These are phyloP conservation scores for Glaciozyma antarctica DNA, from an alignment of 768 basidiomycete species.

Conservation along the genomic window DNA sequence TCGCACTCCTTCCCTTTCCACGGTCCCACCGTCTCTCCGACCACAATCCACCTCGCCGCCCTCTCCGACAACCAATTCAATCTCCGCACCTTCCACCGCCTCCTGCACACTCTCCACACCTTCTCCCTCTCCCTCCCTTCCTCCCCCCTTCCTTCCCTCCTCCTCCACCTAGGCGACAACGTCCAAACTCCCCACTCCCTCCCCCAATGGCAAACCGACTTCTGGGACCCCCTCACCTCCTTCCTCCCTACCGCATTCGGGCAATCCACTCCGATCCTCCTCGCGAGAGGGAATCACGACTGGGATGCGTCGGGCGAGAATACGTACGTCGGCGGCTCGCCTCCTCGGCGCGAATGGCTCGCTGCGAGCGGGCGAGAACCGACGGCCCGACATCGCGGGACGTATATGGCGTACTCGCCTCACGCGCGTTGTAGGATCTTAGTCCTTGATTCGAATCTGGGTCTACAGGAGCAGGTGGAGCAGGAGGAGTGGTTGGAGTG, in stretches of 20 bases:
- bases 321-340: constrained; percentile 8
- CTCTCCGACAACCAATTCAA: constrained; percentile 33
- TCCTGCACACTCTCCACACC: constrained; percentile 17
- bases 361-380: not conserved
- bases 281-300: constrained; percentile 31
- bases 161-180: constrained; percentile 29
- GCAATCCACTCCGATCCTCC: constrained; percentile 14
- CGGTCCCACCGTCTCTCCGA: not conserved
- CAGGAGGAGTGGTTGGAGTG: constrained; percentile 27
- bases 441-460: constrained; percentile 29
- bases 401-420: constrained; percentile 15
- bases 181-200: constrained; percentile 27
- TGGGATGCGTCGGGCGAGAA: constrained; percentile 25
- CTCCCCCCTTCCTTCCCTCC: constrained; percentile 10
- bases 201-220: constrained; percentile 31
- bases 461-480: constrained; percentile 3
- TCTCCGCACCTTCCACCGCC: constrained; percentile 23
- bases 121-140: not conserved
- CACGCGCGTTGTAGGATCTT: constrained; percentile 21
- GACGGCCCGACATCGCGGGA: not conserved
- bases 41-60: constrained; percentile 18
- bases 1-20: constrained; percentile 14
- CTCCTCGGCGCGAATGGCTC: constrained; percentile 8
- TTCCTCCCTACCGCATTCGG: not conserved
- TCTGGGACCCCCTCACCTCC: constrained; percentile 26